Percentiles rank a stretch among this genome's conserved stretches.
Evolutionary conservation across 495 filamentous ascomycete genomes (phyloP).

Genomic region (Amphirosellinia nigrospora): DNA sequence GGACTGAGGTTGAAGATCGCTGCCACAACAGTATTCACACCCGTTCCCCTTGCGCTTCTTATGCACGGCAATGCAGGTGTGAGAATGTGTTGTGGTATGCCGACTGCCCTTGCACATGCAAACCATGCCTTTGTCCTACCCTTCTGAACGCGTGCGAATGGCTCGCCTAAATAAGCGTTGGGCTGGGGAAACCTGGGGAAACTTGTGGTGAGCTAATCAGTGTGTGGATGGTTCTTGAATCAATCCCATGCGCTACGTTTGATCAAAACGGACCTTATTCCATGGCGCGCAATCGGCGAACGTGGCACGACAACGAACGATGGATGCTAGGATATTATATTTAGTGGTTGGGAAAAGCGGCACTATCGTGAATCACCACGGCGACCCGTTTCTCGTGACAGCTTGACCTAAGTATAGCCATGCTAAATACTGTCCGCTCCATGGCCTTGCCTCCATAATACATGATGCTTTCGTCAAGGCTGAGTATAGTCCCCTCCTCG

Average conservation of each 20-base stretch:
- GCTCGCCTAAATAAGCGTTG: conserved; percentile 25
- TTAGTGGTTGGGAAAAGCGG: background rate
- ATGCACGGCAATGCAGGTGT: conserved; percentile 24
- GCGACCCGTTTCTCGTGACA: background rate
- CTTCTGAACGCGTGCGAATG: conserved; percentile 7
- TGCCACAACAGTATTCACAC: background rate
- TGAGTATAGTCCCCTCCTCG: background rate
- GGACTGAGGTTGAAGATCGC: conserved; percentile 6
- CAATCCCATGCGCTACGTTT: background rate
- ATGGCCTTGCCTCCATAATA: background rate
- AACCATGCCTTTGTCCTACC: conserved; percentile 29
- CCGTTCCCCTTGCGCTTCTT: background rate
- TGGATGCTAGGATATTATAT: background rate
- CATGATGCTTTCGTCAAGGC: background rate
- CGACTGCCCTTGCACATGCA: conserved; percentile 35
- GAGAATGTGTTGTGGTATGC: conserved; percentile 9
- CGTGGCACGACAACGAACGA: background rate
- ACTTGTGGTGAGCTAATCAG: conserved; percentile 8
- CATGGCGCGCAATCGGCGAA: background rate
- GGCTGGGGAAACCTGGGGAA: conserved; percentile 23
- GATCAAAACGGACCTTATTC: background rate
- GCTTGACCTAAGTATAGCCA: background rate
- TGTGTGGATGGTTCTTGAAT: background rate
- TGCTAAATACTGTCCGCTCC: background rate
- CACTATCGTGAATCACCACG: background rate